These are phyloP conservation scores for Xylaria sp. DNA, from an alignment of 2,329 filamentous ascomycete species.

Conservation along the genomic window DNA sequence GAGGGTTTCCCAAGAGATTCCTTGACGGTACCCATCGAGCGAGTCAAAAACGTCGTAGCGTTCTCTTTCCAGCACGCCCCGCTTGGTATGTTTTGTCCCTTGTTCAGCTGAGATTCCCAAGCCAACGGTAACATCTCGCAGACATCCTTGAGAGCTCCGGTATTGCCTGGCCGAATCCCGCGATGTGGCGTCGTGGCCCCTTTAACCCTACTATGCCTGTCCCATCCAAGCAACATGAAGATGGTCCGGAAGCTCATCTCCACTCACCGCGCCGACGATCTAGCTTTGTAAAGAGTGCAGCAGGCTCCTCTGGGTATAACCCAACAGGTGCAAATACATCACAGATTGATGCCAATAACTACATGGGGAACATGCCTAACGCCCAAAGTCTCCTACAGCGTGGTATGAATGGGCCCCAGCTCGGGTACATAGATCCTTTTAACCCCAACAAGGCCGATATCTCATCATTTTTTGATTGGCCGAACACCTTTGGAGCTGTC, in stretches of 20 bases:
- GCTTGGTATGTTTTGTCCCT: constrained; percentile 62
- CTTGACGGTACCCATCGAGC: constrained; percentile 65
- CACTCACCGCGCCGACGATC: constrained; percentile 66
- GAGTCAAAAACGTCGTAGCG: constrained; percentile 75
- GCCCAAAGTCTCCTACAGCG: constrained; percentile 45
- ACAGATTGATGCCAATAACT: constrained; percentile 36
- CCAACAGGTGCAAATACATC: constrained; percentile 36
- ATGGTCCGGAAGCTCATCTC: constrained; percentile 65
- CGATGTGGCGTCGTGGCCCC: constrained; percentile 70
- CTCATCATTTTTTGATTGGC: constrained; percentile 47
- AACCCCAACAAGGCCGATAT: constrained; percentile 42
- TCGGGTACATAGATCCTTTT: constrained; percentile 44
- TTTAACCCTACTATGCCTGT: constrained; percentile 55
- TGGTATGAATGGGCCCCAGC: constrained; percentile 32
- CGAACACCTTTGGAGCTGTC: constrained; percentile 37
- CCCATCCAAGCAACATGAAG: constrained; percentile 55
- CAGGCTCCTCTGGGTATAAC: constrained; percentile 35
- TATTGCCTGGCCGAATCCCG: constrained; percentile 82
- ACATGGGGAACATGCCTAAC: constrained; percentile 45
- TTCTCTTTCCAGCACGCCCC: constrained; percentile 91
- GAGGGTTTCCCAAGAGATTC: constrained; percentile 73
- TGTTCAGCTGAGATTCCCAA: not conserved
- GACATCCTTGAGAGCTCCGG: constrained; percentile 77
- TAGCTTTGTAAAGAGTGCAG: constrained; percentile 36
- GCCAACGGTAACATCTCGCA: constrained; percentile 49